These are phyloP conservation scores for Teunomyces atbi DNA, from an alignment of 805 yeast genomes.

Conservation along the genomic window DNA sequence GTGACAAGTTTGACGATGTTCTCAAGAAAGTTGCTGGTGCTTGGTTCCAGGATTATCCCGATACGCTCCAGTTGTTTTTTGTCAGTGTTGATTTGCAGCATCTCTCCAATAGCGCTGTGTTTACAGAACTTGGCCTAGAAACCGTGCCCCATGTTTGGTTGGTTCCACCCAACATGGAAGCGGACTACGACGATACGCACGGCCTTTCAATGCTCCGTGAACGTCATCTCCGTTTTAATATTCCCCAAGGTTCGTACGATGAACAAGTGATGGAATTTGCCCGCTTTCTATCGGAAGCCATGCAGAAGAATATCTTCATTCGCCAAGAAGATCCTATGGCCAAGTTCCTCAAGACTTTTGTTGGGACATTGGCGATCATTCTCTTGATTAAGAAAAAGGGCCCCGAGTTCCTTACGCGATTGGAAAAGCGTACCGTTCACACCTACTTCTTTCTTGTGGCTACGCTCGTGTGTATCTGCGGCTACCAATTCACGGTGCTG, in stretches of 20 bases:
- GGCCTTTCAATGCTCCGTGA: slow-evolving; percentile 21
- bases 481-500: slow-evolving; percentile 62
- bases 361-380: slow-evolving; percentile 43
- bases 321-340: slow-evolving; percentile 38
- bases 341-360: slow-evolving; percentile 47
- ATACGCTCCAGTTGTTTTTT: slow-evolving; percentile 42
- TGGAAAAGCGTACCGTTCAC: slow-evolving; percentile 23
- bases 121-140: slow-evolving; percentile 40
- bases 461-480: slow-evolving; percentile 52
- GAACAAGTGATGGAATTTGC: slow-evolving; percentile 51
- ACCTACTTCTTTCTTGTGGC: slow-evolving; percentile 35
- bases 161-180: slow-evolving; percentile 47
- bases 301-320: slow-evolving; percentile 44
- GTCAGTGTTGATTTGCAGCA: slow-evolving; percentile 50
- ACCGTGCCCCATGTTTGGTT: slow-evolving; percentile 70
- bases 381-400: slow-evolving; percentile 50
- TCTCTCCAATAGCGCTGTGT: slow-evolving; percentile 38
- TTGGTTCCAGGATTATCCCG: slow-evolving; percentile 44
- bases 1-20: slow-evolving; percentile 44
- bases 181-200: slow-evolving; percentile 21
- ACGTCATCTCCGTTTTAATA: slow-evolving; percentile 33
- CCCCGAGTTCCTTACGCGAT: slow-evolving; percentile 19
- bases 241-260: slow-evolving; percentile 33
- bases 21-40: slow-evolving; percentile 41
- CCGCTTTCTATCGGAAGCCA: slow-evolving; percentile 46